Base-by-base conservation (phyloP, 352 stramenopile species). In the Globisporangium lucens region DNA sequence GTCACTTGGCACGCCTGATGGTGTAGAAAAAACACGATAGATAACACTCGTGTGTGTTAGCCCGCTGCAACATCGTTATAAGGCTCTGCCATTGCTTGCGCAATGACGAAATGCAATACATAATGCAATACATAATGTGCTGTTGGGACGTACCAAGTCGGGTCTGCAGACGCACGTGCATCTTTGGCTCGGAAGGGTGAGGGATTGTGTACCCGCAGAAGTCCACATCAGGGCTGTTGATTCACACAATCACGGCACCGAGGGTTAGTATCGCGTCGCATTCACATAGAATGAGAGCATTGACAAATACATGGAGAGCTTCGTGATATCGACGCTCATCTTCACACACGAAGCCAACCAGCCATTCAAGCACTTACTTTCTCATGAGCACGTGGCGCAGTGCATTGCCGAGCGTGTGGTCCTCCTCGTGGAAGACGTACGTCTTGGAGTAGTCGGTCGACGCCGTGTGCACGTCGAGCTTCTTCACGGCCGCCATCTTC, bases 201-300 rank as follows among this genome's bases (percentile, higher is more conserved):
- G 95, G 95, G 47, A 98, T 97, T 41, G 91, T 98, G 79, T 98
- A 98, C 65, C 95, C 95, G 22, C 90, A 95, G 72, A 98, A 98
- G 53, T 96, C 87, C 12, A 98, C 91, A 41, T 97, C 83, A 3
- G 87, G 84, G 68, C 94, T 97, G 58, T 47, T 56, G 13, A 17
- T 2, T 27, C 67, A 52, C 4, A 53, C 24, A 30, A 46, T 63
- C 30, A 22, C 8, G 17, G n/a, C 15, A 68, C 24, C 43, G 1
- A 22, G 17, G 43, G 24, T 36, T 13, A 70, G 20, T 17, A 51
- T 5, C 36, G 4, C 12, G 10, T 33, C 49, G 10, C 12, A 27
- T 33, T 4, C 47, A 66, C 2, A 33, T 15, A 46, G 12, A 35
- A 8, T 9, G 15, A 15, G n/a, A 35, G 8, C 35, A 55, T 15